Evolutionary conservation across 305 asterid genomes (phyloP), one percentile per base, ranked within the genome.

Genomic region (Solanum hybrid): DNA sequence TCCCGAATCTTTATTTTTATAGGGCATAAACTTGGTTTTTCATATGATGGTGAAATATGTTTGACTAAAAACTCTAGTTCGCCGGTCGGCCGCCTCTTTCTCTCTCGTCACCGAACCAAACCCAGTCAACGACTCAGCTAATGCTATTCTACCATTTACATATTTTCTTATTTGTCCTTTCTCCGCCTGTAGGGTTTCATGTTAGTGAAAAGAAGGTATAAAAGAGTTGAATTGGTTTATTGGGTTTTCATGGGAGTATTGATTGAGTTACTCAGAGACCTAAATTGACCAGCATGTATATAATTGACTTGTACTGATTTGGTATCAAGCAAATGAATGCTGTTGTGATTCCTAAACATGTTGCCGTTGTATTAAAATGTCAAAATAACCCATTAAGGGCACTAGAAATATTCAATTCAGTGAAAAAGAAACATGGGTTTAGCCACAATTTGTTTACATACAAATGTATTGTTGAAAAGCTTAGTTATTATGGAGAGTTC

Each of bases 381-480:
- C 98, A 97, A 91, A 95, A 91, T 92, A 95, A 94, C 87, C 99
- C 98, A 37, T 76, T 94, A 24, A 97, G 94, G 94, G 99, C 98
- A 76, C 93, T 97, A 84, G 95, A 97, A 92, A 94, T 96, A 94
- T 97, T 97, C 92, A 93, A 94, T 92, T 93, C 97, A 36, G 96
- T 95, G 61, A 94, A 93, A 93, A 95, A 89, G 76, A 97, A 97
- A 92, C 95, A 95, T 81, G 96, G 97, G 86, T 97, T 94, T 91
- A 94, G 89, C 88, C 99, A 97, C 91, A 95, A 95, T 84, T 85
- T 95, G 89, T 90, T 91, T 85, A 96, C 99, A 85, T 97, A 96
- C 90, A 96, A 92, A 91, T 93, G 94, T 89, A 95, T 96, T 94
- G 91, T 96, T 36, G 98, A 95, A 89, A 97, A 96, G 94, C 98